phyloP scores from a whole-genome alignment of 2,329 filamentous ascomycete genomes.

The Colletotrichum nymphaeae region DNA sequence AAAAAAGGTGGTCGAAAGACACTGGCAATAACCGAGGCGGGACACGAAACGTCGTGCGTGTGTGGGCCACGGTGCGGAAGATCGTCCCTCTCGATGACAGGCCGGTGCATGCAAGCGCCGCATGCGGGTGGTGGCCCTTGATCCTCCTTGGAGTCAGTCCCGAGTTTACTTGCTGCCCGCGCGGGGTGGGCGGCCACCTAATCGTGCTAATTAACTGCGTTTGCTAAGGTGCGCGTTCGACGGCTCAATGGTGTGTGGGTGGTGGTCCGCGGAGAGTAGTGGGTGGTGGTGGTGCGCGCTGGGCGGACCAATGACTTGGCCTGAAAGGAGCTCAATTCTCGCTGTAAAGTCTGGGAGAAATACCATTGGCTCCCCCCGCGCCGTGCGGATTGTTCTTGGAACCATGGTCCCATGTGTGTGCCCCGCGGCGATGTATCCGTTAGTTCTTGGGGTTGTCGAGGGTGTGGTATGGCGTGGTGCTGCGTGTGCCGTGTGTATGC shows the following conservation, averaged over 20 bases:
- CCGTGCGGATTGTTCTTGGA: no score
- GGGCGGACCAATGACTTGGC: slow-evolving; percentile 21
- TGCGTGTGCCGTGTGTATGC: no score
- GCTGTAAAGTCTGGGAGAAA: slow-evolving; percentile 28
- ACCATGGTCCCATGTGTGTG: neutral
- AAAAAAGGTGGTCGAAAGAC: neutral
- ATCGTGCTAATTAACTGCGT: no score
- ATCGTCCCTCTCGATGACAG: slow-evolving; percentile 32
- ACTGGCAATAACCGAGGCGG: slow-evolving; percentile 20
- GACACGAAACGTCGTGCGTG: slow-evolving; percentile 34
- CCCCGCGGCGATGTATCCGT: no score
- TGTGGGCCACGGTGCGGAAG: slow-evolving; percentile 28
- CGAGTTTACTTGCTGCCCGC: neutral
- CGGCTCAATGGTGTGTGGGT: neutral
- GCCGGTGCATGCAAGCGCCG: slow-evolving; percentile 32
- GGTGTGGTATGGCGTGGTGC: neutral
- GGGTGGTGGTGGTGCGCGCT: neutral
- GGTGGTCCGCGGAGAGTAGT: neutral
- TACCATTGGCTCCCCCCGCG: neutral
- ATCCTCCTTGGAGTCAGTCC: neutral
- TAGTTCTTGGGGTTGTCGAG: neutral
- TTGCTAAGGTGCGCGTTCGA: no score
- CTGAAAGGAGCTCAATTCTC: slow-evolving; percentile 32
- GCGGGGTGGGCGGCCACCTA: neutral
- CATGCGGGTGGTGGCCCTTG: slow-evolving; percentile 13